phyloP scores from a whole-genome alignment of 129 eudicot species.

The Tagetes patula region DNA sequence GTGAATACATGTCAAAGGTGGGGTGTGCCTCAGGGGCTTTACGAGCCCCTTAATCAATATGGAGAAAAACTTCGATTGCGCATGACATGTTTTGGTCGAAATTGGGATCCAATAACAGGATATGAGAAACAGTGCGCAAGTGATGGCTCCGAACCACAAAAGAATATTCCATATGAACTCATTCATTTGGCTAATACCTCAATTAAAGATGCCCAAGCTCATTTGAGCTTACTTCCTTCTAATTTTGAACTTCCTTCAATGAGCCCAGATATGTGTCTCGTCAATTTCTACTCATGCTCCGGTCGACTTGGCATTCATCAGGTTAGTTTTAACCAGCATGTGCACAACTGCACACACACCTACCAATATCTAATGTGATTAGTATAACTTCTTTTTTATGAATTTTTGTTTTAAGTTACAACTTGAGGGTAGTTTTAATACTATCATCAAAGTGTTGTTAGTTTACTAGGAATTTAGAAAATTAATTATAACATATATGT shows the following conservation, averaged over 20 bases:
- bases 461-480: too few relatives aligned
- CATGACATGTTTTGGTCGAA: constrained; percentile 60
- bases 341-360: too few relatives aligned
- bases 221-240: constrained; percentile 29
- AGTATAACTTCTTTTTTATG: too few relatives aligned
- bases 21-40: too few relatives aligned
- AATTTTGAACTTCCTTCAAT: constrained; percentile 45
- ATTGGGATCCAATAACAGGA: constrained; percentile 53
- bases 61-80: constrained; percentile 44
- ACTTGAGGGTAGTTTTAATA: too few relatives aligned
- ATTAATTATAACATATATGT: background rate
- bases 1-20: too few relatives aligned
- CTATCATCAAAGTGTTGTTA: background rate
- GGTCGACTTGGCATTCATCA: constrained; percentile 64
- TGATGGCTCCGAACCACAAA: too few relatives aligned
- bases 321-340: too few relatives aligned
- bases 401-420: too few relatives aligned
- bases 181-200: constrained; percentile 28
- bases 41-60: too few relatives aligned
- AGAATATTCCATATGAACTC: constrained; percentile 39
- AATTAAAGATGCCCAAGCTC: constrained; percentile 37
- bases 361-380: too few relatives aligned
- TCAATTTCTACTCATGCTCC: constrained; percentile 46
- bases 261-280: constrained; percentile 57
- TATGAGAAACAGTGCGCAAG: constrained; percentile 21